Percentiles rank a stretch among this genome's conserved stretches.
Conservation (phyloP, 1,139 yeast genomes). For the Meyerozyma sp. region DNA sequence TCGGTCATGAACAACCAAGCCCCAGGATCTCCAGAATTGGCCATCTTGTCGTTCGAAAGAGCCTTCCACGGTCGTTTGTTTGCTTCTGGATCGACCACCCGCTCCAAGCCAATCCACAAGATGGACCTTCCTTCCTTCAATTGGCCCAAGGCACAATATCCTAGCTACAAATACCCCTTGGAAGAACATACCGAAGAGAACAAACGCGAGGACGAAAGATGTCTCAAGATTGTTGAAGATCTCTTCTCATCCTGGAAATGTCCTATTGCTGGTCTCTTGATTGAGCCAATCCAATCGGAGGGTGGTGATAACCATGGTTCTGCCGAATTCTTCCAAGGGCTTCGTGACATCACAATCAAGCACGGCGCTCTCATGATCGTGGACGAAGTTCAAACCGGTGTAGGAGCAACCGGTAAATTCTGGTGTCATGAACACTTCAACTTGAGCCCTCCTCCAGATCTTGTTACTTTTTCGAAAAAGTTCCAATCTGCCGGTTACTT, state of each 20-base stretch:
- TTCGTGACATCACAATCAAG: conserved; percentile 65
- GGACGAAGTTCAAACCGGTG: conserved; percentile 87
- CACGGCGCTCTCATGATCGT: conserved; percentile 66
- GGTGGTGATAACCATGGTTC: conserved; percentile 89
- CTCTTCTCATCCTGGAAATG: conserved; percentile 50
- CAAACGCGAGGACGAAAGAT: conserved; percentile 60
- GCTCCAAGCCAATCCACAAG: conserved; percentile 81
- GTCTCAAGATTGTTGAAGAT: conserved; percentile 55
- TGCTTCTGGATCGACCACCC: conserved; percentile 72
- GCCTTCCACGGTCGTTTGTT: conserved; percentile 83
- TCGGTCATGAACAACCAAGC: conserved; percentile 62
- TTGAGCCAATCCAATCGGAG: conserved; percentile 82
- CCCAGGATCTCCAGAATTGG: conserved; percentile 74
- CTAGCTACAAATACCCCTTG: conserved; percentile 68
- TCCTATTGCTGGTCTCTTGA: conserved; percentile 72
- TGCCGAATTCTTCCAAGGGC: conserved; percentile 67
- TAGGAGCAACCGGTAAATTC: conserved; percentile 77
- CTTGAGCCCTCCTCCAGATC: conserved; percentile 67
- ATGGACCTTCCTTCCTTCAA: conserved; percentile 78
- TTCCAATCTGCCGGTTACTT: conserved; percentile 84
- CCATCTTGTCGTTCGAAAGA: conserved; percentile 65
- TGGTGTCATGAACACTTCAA: conserved; percentile 88
- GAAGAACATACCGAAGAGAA: conserved; percentile 51
- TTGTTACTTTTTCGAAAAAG: conserved; percentile 80
- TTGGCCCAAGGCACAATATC: conserved; percentile 87